phyloP scores from a whole-genome alignment of 805 yeast species.

The Candida schatavii region DNA sequence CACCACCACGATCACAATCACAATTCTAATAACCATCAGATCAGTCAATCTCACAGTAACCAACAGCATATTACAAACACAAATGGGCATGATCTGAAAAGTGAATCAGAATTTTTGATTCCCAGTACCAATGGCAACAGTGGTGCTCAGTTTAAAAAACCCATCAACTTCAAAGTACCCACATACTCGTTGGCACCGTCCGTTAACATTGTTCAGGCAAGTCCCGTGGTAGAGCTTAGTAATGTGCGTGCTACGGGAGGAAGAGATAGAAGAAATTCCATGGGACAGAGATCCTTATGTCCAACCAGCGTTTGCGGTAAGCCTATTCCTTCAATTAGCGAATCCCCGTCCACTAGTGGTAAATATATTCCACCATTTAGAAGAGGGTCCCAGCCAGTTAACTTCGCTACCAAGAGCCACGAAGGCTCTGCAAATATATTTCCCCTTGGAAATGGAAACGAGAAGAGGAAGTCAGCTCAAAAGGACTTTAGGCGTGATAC shows the following conservation, averaged over 20 bases:
- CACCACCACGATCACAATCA: neutral
- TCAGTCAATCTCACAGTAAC: neutral
- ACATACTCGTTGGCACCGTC: constrained; percentile 5
- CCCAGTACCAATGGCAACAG: neutral
- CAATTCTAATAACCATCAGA: neutral
- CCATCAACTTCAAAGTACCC: constrained; percentile 5
- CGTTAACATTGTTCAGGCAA: neutral
- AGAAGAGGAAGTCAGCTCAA: constrained; percentile 5
- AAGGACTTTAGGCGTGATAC: constrained; percentile 2
- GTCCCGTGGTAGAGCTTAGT: neutral
- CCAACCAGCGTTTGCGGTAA: neutral
- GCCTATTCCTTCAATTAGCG: neutral
- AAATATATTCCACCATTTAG: constrained; percentile 74
- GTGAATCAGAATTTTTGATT: neutral
- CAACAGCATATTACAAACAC: neutral
- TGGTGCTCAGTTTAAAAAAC: neutral
- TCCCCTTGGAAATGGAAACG: neutral
- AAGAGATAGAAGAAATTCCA: constrained; percentile 1
- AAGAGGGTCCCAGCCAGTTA: constrained; percentile 43
- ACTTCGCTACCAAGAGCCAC: constrained; percentile 7
- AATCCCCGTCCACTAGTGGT: constrained; percentile 30
- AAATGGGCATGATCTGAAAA: neutral
- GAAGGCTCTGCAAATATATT: neutral
- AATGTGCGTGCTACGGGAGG: constrained; percentile 1
- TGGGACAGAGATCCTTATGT: constrained; percentile 3